A percentile compares a stretch with the other conserved stretches of the same genome.
phyloP scores from a whole-genome alignment of 148 eudicot genomes.

The Gaultheria prostrata region DNA sequence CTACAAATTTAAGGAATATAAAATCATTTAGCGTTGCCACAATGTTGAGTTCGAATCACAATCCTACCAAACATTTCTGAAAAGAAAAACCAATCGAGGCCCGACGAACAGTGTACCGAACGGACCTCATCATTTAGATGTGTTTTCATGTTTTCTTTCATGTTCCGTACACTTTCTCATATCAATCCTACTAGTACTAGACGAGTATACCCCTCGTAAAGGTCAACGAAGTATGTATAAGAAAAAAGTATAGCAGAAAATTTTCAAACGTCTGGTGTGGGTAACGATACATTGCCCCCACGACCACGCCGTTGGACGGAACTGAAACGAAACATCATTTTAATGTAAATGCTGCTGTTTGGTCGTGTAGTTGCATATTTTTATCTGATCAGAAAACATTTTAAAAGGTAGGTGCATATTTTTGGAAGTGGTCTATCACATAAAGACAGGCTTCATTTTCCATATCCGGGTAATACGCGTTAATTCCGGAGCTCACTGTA shows the following conservation, averaged over 20 bases:
- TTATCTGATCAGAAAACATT: no score
- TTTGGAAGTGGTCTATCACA: neutral
- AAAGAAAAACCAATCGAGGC: no score
- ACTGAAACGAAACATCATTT: neutral
- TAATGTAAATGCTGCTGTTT: neutral
- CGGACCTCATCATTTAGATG: no score
- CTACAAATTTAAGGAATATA: no score
- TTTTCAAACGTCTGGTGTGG: neutral
- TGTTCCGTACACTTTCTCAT: no score
- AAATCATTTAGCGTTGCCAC: no score
- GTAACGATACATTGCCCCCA: neutral
- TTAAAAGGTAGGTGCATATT: neutral
- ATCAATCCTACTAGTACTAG: no score
- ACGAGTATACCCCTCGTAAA: neutral
- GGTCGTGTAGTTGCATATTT: neutral
- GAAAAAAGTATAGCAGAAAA: neutral
- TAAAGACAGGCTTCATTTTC: neutral
- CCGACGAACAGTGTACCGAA: no score
- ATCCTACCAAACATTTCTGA: no score
- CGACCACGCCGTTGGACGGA: neutral
- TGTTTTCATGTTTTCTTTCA: no score
- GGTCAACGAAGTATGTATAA: neutral
- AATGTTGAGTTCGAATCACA: no score
- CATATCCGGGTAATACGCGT: constrained; percentile 7
- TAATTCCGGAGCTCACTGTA: neutral